Base-by-base conservation (phyloP, 192 early-diverging fungal genomes). In the Entomortierella chlamydospora region DNA sequence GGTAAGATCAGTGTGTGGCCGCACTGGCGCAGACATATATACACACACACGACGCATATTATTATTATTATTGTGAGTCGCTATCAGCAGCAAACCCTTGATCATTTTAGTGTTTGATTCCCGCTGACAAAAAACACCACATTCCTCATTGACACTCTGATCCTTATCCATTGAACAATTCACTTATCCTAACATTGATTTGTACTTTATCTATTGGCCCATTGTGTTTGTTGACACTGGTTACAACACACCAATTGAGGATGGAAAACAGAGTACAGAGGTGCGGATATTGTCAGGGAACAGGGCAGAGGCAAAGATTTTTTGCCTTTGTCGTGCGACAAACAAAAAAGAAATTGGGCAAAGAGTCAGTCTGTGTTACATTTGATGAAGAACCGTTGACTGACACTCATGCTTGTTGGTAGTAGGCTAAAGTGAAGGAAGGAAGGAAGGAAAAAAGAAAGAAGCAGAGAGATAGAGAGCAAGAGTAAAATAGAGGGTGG, bases 321-420 rank as follows among this genome's bases (percentile, higher is more conserved):
- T 10, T 37, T 54, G 51, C 18, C 2, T 49, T 31, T 41, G 31
- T 64, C 28, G 56, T 56, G 45, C 43, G 12, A 57, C 54, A 58
- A 58, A 51, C 56, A 68, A 45, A 42, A 47, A 20, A 12, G 54
- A 25, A 67, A 67, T 29, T 23, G 17, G 22, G 34, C n/a, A 10
- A 20, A 45, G 31, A 37, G 54, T 49, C 29, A 28, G 29, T 22
- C 26, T 26, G 53, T 55, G 53, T 26, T 4, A 55, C 53, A 17
- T 23, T 50, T 4, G 47, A 50, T 17, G 18, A 17, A 50, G 34
- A 37, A 37, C 10, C 10, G 34, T 37, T 37, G 34, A 10, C 34
- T 7, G 34, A 37, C 34, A 37, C 34, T 37, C 34, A 37, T 37
- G 34, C n/a, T n/a, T n/a, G n/a, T n/a, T n/a, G n/a, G n/a, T n/a